A percentile compares a stretch with the other conserved stretches of the same genome.
Evolutionary conservation across 192 early-diverging fungal genomes (phyloP).

Genomic region (Dimargaris xerosporica): DNA sequence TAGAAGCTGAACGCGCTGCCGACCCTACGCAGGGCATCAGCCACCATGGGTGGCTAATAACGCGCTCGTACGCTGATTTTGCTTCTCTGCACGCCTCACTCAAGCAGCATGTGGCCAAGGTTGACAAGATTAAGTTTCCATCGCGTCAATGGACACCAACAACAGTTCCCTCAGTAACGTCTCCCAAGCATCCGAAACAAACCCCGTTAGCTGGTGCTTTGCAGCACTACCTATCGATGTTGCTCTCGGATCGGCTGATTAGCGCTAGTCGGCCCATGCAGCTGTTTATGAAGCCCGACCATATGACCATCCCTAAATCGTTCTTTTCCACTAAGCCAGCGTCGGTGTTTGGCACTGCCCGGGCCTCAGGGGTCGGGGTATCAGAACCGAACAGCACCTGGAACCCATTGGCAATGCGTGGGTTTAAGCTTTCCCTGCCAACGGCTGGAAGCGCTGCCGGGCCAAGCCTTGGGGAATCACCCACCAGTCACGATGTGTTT

Average conservation of each 20-base stretch:
- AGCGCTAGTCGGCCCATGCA: conserved; percentile 8
- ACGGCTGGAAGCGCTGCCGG: no score
- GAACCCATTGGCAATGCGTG: no score
- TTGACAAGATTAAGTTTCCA: conserved; percentile 12
- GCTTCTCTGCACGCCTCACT: background rate
- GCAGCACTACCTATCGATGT: conserved; percentile 5
- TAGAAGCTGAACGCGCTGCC: conserved; percentile 6
- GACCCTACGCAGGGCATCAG: background rate
- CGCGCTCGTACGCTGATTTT: conserved; percentile 13
- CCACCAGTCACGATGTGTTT: background rate
- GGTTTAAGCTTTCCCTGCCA: no score
- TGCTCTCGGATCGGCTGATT: background rate
- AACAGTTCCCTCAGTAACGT: background rate
- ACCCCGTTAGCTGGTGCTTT: background rate
- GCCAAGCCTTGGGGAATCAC: no score
- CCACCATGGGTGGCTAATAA: conserved; percentile 12
- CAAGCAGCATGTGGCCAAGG: conserved; percentile 3
- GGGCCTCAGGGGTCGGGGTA: background rate
- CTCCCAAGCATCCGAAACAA: background rate
- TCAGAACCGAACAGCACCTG: no score
- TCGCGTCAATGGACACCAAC: background rate
- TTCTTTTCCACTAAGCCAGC: background rate
- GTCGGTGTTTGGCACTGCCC: background rate
- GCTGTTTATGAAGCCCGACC: conserved; percentile 12
- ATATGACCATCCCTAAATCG: conserved; percentile 10